These are phyloP conservation scores for Nannizziopsis arthrosporioides DNA, from an alignment of 2,329 filamentous ascomycete species.

Conservation along the genomic window DNA sequence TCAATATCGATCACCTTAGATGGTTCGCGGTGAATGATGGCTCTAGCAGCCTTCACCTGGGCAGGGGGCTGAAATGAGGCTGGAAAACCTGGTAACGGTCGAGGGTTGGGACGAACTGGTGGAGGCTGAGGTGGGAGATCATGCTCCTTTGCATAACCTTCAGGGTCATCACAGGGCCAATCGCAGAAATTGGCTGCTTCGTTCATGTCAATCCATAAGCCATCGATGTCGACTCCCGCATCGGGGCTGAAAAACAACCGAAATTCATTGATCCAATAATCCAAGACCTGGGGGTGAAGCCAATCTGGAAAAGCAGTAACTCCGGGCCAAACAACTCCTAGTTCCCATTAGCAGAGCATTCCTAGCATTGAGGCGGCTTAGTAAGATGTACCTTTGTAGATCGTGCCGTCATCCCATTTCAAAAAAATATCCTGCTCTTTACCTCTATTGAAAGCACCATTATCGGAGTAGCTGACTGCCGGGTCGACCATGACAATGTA, in stretches of 20 bases:
- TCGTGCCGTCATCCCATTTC: conserved; percentile 41
- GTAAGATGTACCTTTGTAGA: conserved; percentile 29
- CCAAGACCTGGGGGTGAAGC: conserved; percentile 49
- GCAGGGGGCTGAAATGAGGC: conserved; percentile 46
- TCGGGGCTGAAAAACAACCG: conserved; percentile 47
- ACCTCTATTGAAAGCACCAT: conserved; percentile 47
- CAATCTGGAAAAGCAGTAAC: conserved; percentile 59
- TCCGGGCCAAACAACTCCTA: conserved; percentile 62
- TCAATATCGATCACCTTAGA: conserved; percentile 48
- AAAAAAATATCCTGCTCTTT: conserved; percentile 42
- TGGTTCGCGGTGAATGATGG: conserved; percentile 41
- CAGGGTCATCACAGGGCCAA: conserved; percentile 40
- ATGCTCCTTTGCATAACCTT: conserved; percentile 36
- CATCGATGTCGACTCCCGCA: conserved; percentile 57
- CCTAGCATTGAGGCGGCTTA: background rate
- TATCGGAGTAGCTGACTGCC: conserved; percentile 34
- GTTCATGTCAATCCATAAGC: conserved; percentile 58
- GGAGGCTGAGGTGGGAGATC: conserved; percentile 44
- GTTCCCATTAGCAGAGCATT: background rate
- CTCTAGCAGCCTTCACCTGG: background rate
- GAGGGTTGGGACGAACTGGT: conserved; percentile 47
- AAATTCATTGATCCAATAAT: conserved; percentile 57
- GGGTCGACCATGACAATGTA: conserved; percentile 60
- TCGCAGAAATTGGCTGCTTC: conserved; percentile 38
- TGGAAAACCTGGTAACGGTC: conserved; percentile 53